Conservation (phyloP, 2,329 filamentous ascomycete species). For the Epichloe sylvatica region DNA sequence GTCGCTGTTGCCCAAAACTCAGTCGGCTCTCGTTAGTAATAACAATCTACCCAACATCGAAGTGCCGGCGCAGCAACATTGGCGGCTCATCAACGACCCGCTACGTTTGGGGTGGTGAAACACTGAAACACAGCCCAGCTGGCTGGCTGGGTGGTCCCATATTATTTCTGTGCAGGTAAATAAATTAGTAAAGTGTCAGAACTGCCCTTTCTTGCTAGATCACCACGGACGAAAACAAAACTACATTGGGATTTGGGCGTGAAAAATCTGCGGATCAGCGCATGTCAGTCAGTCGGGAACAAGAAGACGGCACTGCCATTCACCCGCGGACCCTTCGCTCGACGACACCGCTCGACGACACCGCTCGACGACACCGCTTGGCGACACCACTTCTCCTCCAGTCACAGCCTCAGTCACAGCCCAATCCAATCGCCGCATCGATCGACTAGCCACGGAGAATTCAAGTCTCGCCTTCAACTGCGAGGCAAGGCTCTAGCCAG, state of each 20-base stretch:
- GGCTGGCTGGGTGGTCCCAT: no score
- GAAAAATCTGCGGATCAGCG: no score
- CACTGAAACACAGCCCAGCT: conserved; percentile 2
- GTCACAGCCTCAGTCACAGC: not conserved
- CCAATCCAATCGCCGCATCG: not conserved
- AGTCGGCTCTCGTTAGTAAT: no score
- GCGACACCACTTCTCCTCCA: not conserved
- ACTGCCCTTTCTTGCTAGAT: not conserved
- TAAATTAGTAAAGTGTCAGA: not conserved
- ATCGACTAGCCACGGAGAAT: not conserved
- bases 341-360: not conserved
- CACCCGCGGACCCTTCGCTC: no score
- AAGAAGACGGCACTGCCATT: no score
- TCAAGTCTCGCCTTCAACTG: not conserved
- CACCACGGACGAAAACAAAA: not conserved
- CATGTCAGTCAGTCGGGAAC: no score
- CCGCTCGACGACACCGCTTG: not conserved
- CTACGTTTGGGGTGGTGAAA: not conserved
- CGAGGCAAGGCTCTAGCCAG: not conserved
- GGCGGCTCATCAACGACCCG: not conserved
- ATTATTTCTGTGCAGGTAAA: not conserved
- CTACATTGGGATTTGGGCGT: not conserved
- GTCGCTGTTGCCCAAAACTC: no score
- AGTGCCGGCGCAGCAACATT: no score
- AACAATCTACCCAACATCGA: no score